A percentile compares a stretch with the other conserved stretches of the same genome.
Evolutionary conservation across 2,329 filamentous ascomycete species (phyloP).

Genomic region (Alternaria postmessia): DNA sequence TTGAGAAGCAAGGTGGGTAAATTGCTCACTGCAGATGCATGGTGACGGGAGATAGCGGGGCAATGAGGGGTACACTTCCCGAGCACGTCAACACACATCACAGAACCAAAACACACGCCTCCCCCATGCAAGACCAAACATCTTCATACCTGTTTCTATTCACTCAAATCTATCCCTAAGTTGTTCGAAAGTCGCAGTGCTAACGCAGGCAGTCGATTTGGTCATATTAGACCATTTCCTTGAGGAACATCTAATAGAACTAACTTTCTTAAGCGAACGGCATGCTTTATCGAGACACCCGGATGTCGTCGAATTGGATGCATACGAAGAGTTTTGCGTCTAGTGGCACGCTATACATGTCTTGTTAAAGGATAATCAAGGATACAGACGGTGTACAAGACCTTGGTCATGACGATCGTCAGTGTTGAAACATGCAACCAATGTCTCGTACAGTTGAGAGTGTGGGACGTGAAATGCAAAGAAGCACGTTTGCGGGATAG

Average conservation of each 20-base stretch:
- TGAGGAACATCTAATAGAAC: not conserved
- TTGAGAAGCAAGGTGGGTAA: conserved; percentile 6
- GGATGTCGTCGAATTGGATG: not conserved
- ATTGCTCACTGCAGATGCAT: conserved; percentile 16
- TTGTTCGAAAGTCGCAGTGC: not conserved
- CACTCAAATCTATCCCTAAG: not conserved
- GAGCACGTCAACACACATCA: conserved; percentile 7
- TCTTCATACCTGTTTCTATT: not conserved
- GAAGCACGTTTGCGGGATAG: not conserved
- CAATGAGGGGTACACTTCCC: conserved; percentile 21
- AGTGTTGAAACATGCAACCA: not conserved
- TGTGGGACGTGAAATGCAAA: not conserved
- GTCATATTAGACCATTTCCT: not conserved
- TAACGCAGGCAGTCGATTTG: not conserved
- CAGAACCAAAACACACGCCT: not conserved
- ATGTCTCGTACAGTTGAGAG: not conserved
- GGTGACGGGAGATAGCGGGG: conserved; percentile 19
- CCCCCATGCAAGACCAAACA: not conserved
- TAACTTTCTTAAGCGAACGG: not conserved
- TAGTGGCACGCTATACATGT: not conserved
- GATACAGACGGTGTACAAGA: not conserved
- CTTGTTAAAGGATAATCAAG: not conserved
- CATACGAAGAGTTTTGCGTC: not conserved
- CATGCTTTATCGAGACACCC: not conserved
- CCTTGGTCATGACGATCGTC: not conserved